Evolutionary conservation across 2,329 filamentous ascomycete species (phyloP).

Genomic region (Byssoonygena ceratinophila): DNA sequence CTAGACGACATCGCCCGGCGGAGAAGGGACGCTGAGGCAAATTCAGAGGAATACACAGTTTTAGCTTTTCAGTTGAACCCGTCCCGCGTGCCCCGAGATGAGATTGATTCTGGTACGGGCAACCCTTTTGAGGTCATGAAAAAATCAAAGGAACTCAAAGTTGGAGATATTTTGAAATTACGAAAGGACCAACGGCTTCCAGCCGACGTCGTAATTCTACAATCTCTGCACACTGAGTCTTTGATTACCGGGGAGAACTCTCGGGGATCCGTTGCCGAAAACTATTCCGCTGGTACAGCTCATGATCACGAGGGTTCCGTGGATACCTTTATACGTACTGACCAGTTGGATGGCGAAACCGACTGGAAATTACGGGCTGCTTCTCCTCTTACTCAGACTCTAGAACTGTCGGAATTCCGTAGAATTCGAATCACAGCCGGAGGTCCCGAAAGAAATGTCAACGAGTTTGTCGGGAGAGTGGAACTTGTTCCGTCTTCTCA

Average conservation of each 20-base stretch:
- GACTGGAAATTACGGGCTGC: conserved; percentile 95
- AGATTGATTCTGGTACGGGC: conserved; percentile 23
- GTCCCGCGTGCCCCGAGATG: conserved; percentile 19
- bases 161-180: conserved; percentile 90
- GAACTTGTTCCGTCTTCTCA: conserved; percentile 52
- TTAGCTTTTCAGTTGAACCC: conserved; percentile 52
- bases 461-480: conserved; percentile 86
- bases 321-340: conserved; percentile 93
- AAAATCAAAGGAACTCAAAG: conserved; percentile 77
- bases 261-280: background rate
- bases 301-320: conserved; percentile 37
- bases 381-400: conserved; percentile 70
- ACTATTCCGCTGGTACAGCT: background rate
- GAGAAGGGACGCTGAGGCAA: conserved; percentile 81
- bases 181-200: conserved; percentile 87
- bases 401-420: conserved; percentile 60
- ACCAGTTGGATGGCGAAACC: conserved; percentile 94
- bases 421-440: conserved; percentile 63
- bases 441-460: conserved; percentile 86
- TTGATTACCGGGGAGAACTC: background rate
- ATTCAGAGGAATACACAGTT: conserved; percentile 77
- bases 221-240: conserved; percentile 48
- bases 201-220: conserved; percentile 85
- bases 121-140: conserved; percentile 58
- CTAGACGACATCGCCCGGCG: conserved; percentile 83